These are phyloP conservation scores for Tolypocladium amazonense DNA, from an alignment of 2,329 filamentous ascomycete species.

Conservation along the genomic window DNA sequence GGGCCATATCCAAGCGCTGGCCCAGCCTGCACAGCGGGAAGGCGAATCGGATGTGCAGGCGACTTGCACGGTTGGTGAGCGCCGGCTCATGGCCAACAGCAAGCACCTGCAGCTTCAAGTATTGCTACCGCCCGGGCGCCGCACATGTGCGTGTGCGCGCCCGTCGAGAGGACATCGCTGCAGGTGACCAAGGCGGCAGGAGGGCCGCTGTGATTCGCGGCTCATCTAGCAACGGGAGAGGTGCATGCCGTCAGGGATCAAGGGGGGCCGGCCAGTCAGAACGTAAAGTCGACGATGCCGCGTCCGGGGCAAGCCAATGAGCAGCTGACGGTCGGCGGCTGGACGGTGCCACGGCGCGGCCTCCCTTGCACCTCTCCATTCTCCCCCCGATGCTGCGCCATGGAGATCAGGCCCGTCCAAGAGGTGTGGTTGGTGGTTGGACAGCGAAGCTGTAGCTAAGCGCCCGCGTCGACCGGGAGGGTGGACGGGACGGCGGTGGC, in stretches of 20 bases:
- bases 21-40: neutral
- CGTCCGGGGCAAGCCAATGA: neutral
- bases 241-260: neutral
- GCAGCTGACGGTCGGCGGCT: neutral
- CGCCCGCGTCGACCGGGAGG: neutral
- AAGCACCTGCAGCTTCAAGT: neutral
- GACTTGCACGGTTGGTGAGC: neutral
- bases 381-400: neutral
- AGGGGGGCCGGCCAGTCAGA: neutral
- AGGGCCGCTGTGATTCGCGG: neutral
- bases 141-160: neutral
- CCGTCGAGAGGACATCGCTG: neutral
- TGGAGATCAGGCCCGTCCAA: neutral
- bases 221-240: neutral
- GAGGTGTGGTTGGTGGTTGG: neutral
- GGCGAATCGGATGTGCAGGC: neutral
- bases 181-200: neutral
- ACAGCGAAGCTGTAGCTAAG: neutral
- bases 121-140: neutral
- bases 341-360: neutral
- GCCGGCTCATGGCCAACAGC: neutral
- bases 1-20: neutral
- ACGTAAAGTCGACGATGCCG: neutral
- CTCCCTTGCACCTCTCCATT: neutral
- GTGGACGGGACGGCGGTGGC: neutral